Evolutionary conservation across 73 alveolate genomes (phyloP).

Genomic region (Symbiodinium natans): DNA sequence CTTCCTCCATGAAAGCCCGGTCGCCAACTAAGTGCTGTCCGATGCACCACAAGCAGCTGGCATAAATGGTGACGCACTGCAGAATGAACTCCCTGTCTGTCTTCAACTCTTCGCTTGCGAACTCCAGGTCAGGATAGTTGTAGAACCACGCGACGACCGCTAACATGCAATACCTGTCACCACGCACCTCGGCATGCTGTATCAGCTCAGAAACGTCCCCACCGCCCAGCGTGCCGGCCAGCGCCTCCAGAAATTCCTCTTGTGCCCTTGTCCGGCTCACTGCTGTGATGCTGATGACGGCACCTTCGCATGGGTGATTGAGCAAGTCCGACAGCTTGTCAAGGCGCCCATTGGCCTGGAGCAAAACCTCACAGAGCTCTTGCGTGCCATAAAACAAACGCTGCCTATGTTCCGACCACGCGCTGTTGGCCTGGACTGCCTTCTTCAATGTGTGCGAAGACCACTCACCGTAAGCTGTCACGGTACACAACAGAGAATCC

Average conservation of each 20-base stretch:
- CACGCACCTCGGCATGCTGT: neutral
- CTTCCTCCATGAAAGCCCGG: neutral
- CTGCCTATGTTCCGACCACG: neutral
- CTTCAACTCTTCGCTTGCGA: neutral
- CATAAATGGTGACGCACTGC: neutral
- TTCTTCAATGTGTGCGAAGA: neutral
- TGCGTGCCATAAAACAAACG: neutral
- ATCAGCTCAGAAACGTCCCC: neutral
- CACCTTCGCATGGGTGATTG: neutral
- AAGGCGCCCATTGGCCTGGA: neutral
- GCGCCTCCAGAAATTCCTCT: neutral
- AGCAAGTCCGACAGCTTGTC: slow-evolving; percentile 7
- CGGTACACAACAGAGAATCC: neutral
- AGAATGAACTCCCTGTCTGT: neutral
- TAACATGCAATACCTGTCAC: slow-evolving; percentile 5
- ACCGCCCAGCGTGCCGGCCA: neutral
- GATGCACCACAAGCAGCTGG: neutral
- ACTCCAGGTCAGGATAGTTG: neutral
- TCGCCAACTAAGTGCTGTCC: neutral
- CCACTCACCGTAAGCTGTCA: neutral
- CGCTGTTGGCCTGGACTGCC: neutral
- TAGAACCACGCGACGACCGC: neutral
- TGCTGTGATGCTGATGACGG: neutral
- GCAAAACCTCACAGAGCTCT: neutral
- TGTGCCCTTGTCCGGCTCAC: neutral